Evolutionary conservation across 1,284 basidiomycete species (phyloP).

Genomic region (Marasmius oreades): DNA sequence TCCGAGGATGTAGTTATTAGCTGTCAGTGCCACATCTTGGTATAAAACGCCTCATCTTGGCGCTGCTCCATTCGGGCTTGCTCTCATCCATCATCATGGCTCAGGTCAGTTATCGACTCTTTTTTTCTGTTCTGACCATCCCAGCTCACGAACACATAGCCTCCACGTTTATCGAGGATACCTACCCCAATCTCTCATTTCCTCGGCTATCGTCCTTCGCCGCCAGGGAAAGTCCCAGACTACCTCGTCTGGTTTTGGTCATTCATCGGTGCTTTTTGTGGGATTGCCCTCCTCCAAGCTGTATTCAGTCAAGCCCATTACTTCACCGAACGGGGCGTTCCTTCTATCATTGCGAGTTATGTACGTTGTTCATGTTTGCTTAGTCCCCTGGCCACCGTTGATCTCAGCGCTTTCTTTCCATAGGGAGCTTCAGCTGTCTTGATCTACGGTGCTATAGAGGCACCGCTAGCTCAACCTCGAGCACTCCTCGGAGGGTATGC

Average conservation of each 20-base stretch:
- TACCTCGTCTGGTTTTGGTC: conserved; percentile 44
- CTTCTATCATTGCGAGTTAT: conserved; percentile 48
- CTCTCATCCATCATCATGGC: neutral
- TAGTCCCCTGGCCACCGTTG: neutral
- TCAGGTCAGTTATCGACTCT: neutral
- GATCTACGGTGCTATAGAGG: conserved; percentile 54
- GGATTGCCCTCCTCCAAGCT: conserved; percentile 53
- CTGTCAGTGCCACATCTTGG: too few relatives aligned
- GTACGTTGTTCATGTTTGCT: conserved; percentile 25
- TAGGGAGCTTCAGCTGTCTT: conserved; percentile 62
- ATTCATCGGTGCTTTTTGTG: conserved; percentile 52
- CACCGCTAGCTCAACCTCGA: conserved; percentile 61
- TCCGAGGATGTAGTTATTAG: too few relatives aligned
- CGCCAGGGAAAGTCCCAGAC: conserved; percentile 30
- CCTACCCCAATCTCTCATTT: conserved; percentile 40
- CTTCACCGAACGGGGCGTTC: conserved; percentile 45
- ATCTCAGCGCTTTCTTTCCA: neutral
- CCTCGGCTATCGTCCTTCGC: conserved; percentile 40
- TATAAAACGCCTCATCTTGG: too few relatives aligned
- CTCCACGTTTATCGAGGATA: conserved; percentile 27
- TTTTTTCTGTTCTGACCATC: neutral
- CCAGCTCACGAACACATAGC: neutral
- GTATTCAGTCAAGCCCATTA: conserved; percentile 47
- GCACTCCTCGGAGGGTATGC: conserved; percentile 40
- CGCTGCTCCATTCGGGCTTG: neutral